These are phyloP conservation scores for Diaporthe australafricana DNA, from an alignment of 2,329 filamentous ascomycete species.

Conservation along the genomic window DNA sequence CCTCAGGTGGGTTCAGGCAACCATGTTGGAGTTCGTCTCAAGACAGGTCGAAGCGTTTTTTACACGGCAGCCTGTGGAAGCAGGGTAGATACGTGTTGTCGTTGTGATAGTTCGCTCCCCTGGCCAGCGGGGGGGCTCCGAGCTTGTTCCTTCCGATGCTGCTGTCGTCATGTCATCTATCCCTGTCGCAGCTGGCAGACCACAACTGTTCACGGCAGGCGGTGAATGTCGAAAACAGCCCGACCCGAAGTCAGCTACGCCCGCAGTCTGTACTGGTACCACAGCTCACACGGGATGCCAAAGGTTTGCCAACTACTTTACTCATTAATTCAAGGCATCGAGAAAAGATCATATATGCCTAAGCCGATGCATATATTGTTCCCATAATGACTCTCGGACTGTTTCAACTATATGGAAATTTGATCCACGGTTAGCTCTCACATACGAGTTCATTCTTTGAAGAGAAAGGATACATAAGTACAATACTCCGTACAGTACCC, in stretches of 20 bases:
- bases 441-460: too few relatives aligned
- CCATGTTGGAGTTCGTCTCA: constrained; percentile 37
- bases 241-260: too few relatives aligned
- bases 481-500: too few relatives aligned
- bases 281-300: background rate
- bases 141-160: constrained; percentile 4
- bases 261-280: background rate
- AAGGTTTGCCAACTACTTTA: background rate
- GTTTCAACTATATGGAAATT: background rate
- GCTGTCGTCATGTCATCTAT: constrained; percentile 13
- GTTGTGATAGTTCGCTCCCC: background rate
- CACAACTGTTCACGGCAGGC: background rate
- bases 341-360: background rate
- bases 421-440: too few relatives aligned
- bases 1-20: constrained; percentile 41
- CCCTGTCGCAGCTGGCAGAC: background rate
- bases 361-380: too few relatives aligned
- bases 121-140: background rate
- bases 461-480: too few relatives aligned
- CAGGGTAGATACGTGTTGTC: background rate
- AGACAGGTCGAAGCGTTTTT: background rate
- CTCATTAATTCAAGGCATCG: too few relatives aligned
- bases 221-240: background rate
- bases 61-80: constrained; percentile 14
- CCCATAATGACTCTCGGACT: background rate